phyloP scores from a whole-genome alignment of 2,329 filamentous ascomycete genomes.

The Venturia carpophila region DNA sequence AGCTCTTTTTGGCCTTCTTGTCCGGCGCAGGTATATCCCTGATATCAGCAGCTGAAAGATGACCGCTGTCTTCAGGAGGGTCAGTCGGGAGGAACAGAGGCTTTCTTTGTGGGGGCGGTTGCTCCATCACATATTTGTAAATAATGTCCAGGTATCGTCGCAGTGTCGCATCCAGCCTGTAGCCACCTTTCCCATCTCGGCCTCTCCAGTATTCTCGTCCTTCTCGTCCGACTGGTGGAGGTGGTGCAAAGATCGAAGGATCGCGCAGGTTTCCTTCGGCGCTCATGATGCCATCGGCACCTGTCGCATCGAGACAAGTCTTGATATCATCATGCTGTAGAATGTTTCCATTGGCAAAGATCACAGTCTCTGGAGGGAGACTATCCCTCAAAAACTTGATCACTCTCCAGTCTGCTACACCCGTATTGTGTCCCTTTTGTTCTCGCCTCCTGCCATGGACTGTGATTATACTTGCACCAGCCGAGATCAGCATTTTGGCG shows the following conservation, averaged over 20 bases:
- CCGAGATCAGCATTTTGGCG: conserved; percentile 74
- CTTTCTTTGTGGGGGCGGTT: conserved; percentile 56
- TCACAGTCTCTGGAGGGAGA: conserved; percentile 76
- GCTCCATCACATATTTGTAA: conserved; percentile 64
- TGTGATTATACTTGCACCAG: conserved; percentile 87
- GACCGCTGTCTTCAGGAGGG: conserved; percentile 29
- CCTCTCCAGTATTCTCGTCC: conserved; percentile 82
- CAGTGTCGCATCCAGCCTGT: conserved; percentile 78
- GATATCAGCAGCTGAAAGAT: neutral
- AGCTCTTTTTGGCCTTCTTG: conserved; percentile 35
- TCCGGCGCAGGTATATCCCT: conserved; percentile 27
- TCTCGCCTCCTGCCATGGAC: conserved; percentile 84
- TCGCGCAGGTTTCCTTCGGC: conserved; percentile 93
- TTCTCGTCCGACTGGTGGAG: conserved; percentile 56
- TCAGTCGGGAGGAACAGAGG: conserved; percentile 65
- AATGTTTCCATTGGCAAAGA: conserved; percentile 96
- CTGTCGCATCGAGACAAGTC: conserved; percentile 70
- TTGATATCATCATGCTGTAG: conserved; percentile 72
- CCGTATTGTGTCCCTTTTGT: conserved; percentile 93
- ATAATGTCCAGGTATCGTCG: conserved; percentile 87
- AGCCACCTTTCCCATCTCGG: conserved; percentile 70
- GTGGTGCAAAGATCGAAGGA: conserved; percentile 71
- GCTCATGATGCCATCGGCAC: conserved; percentile 89
- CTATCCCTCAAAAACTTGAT: conserved; percentile 76
- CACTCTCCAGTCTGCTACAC: conserved; percentile 83